Conservation (phyloP, 225 moss, liverwort and hornwort species). For the Ulota crispa region DNA sequence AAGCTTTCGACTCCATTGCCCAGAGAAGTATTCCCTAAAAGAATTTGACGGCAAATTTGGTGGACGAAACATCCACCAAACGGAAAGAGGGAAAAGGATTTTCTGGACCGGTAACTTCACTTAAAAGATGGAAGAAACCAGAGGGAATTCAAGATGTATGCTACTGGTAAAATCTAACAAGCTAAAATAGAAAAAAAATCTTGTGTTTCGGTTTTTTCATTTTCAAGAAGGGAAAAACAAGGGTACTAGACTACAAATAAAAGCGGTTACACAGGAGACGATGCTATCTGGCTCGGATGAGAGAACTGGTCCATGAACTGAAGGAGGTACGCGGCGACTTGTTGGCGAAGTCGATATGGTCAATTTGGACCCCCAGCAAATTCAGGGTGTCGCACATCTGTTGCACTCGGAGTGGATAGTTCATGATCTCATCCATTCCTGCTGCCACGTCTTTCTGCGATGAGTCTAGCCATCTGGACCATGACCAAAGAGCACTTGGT, state of each 20-base stretch:
- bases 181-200: not conserved
- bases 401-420: slow-evolving; percentile 55
- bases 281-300: slow-evolving; percentile 59
- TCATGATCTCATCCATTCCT: slow-evolving; percentile 53
- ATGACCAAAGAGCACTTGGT: not conserved
- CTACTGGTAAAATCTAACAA: slow-evolving; percentile 2
- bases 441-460: slow-evolving; percentile 41
- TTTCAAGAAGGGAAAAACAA: not conserved
- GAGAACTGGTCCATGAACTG: slow-evolving; percentile 53
- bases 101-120: slow-evolving; percentile 50
- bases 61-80: slow-evolving; percentile 25
- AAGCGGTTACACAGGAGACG: not conserved
- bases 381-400: slow-evolving; percentile 51
- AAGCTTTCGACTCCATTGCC: slow-evolving; percentile 42
- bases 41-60: slow-evolving; percentile 2
- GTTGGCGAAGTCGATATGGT: slow-evolving; percentile 54
- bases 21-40: slow-evolving; percentile 43
- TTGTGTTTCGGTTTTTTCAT: slow-evolving; percentile 15
- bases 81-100: slow-evolving; percentile 22
- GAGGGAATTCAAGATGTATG: slow-evolving; percentile 32
- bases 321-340: slow-evolving; percentile 50
- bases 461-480: slow-evolving; percentile 45
- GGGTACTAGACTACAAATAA: not conserved
- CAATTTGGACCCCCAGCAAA: slow-evolving; percentile 49
- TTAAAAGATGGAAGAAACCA: slow-evolving; percentile 71